These are phyloP conservation scores for Talaromyces piceae DNA, from an alignment of 2,329 filamentous ascomycete species.

Conservation along the genomic window DNA sequence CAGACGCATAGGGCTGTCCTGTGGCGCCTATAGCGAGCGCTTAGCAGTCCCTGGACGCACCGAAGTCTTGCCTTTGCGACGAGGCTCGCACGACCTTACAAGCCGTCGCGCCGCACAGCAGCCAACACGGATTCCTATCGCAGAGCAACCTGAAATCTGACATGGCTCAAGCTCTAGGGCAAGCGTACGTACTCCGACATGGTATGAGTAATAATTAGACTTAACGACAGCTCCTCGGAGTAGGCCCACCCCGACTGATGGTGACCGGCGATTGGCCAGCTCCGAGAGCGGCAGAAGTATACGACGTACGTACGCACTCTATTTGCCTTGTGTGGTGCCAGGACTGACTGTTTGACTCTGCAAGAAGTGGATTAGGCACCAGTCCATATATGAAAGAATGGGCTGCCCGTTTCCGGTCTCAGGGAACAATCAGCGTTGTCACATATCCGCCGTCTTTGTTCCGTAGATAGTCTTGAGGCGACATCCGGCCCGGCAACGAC, in stretches of 20 bases:
- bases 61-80: slow-evolving; percentile 30
- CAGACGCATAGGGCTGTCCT: slow-evolving; percentile 5
- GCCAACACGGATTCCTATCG: slow-evolving; percentile 1
- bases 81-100: slow-evolving; percentile 33
- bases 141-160: background rate
- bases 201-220: background rate
- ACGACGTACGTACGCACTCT: background rate
- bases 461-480: too few relatives aligned
- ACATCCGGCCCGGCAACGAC: too few relatives aligned
- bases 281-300: background rate
- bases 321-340: background rate
- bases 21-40: slow-evolving; percentile 14
- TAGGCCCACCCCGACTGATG: background rate
- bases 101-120: slow-evolving; percentile 26
- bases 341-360: too few relatives aligned
- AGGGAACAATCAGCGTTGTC: too few relatives aligned
- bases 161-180: background rate
- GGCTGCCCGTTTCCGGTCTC: too few relatives aligned
- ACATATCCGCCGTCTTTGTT: too few relatives aligned
- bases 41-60: slow-evolving; percentile 28
- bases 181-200: background rate
- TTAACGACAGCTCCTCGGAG: background rate
- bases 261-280: background rate
- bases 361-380: too few relatives aligned
- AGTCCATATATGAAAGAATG: too few relatives aligned